A percentile compares a stretch with the other conserved stretches of the same genome.
These are phyloP conservation scores for Yamadazyma blattariae DNA, from an alignment of 1,139 yeast genomes.

Conservation along the genomic window DNA sequence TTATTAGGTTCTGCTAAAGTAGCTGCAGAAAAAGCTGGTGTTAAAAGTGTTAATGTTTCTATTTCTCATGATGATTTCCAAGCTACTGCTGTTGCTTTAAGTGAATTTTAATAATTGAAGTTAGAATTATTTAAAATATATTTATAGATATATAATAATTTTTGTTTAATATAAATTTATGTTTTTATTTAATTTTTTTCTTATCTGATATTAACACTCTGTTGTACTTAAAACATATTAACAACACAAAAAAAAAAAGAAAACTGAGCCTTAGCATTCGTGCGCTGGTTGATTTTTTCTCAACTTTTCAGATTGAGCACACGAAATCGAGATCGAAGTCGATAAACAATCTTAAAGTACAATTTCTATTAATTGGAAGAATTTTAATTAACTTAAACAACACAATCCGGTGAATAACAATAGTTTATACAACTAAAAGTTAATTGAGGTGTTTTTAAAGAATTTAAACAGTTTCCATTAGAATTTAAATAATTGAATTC, in stretches of 20 bases:
- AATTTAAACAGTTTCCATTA: too few species aligned
- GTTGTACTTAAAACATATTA: too few species aligned
- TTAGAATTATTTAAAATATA: background rate
- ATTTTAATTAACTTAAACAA: background rate
- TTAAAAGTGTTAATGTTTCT: conserved; percentile 74
- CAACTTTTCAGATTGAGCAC: conserved; percentile 1
- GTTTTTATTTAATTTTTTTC: too few species aligned
- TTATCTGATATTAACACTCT: too few species aligned
- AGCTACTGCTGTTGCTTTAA: conserved; percentile 95
- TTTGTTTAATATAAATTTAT: too few species aligned
- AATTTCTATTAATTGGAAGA: background rate
- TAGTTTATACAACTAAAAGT: too few species aligned
- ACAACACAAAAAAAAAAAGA: too few species aligned
- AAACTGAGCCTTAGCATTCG: background rate
- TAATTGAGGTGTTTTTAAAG: too few species aligned
- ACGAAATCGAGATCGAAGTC: background rate
- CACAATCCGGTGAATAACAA: too few species aligned
- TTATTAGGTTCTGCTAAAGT: conserved; percentile 73
- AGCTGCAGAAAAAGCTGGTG: conserved; percentile 71
- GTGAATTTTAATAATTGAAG: conserved; percentile 63
- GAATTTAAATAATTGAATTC: too few species aligned
- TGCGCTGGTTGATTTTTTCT: background rate
- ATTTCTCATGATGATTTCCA: conserved; percentile 96
- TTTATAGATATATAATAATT: background rate
- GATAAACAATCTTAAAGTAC: conserved; percentile 1